Evolutionary conservation across 805 yeast genomes (phyloP).

Genomic region (Sugiyamaella boreocaroliniensis): DNA sequence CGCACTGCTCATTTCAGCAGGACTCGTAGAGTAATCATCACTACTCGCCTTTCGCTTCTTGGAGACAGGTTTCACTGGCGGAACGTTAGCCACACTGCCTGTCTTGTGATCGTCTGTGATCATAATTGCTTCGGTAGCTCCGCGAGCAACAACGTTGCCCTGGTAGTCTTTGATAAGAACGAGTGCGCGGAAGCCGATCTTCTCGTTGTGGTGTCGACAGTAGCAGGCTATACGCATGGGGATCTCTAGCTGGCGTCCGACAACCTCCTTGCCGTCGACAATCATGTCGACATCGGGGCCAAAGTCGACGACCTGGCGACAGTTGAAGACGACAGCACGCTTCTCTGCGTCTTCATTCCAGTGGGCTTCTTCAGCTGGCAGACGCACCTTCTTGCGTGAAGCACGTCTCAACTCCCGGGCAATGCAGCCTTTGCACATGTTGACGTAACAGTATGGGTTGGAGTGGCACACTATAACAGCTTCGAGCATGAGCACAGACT

Average conservation of each 20-base stretch:
- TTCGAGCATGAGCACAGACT: slow-evolving; percentile 45
- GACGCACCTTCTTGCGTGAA: slow-evolving; percentile 79
- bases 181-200: slow-evolving; percentile 63
- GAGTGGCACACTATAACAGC: slow-evolving; percentile 65
- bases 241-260: slow-evolving; percentile 38
- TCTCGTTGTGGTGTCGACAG: slow-evolving; percentile 89
- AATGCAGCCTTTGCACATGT: slow-evolving; percentile 82
- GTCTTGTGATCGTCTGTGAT: slow-evolving; percentile 91
- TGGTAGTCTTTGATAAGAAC: slow-evolving; percentile 52
- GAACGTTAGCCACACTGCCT: slow-evolving; percentile 4
- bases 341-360: slow-evolving; percentile 71
- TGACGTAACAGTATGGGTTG: slow-evolving; percentile 43
- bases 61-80: background rate
- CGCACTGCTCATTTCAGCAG: background rate
- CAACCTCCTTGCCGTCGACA: slow-evolving; percentile 21
- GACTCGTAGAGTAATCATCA: background rate
- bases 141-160: slow-evolving; percentile 64
- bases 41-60: slow-evolving; percentile 4
- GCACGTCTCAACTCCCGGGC: slow-evolving; percentile 93
- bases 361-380: slow-evolving; percentile 63
- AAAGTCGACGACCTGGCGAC: slow-evolving; percentile 76
- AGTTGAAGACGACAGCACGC: slow-evolving; percentile 84
- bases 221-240: slow-evolving; percentile 85
- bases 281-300: slow-evolving; percentile 24
- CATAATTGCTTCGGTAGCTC: slow-evolving; percentile 67